phyloP scores from a whole-genome alignment of 177 flowering plant genomes.

The Tripterygium wilfordii region DNA sequence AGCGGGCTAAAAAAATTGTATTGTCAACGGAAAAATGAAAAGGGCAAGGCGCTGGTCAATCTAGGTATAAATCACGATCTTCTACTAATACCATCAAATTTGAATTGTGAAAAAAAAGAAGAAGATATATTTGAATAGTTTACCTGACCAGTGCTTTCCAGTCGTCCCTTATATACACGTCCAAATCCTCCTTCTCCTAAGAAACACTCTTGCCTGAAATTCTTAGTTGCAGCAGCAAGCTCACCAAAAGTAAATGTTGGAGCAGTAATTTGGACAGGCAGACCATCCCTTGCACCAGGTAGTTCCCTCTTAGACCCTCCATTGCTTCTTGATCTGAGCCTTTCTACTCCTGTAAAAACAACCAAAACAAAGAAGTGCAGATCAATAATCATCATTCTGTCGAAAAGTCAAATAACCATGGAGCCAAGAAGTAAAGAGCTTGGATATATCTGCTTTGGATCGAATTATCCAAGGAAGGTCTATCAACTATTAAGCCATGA shows the following conservation, averaged over 20 bases:
- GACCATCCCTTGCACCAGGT: constrained; percentile 34
- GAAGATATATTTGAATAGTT: background rate
- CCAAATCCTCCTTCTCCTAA: constrained; percentile 98
- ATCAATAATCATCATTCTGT: background rate
- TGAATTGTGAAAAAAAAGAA: background rate
- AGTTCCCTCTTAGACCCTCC: constrained; percentile 42
- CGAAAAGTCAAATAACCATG: background rate
- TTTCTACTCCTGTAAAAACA: constrained; percentile 58
- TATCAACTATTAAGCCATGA: background rate
- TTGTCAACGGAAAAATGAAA: too few relatives aligned
- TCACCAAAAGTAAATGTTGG: constrained; percentile 86
- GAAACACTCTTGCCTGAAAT: constrained; percentile 72
- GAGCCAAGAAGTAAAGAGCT: too few relatives aligned
- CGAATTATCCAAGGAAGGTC: background rate
- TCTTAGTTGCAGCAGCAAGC: constrained; percentile 85
- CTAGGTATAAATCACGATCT: background rate
- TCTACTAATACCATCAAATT: too few relatives aligned
- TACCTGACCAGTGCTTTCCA: constrained; percentile 88
- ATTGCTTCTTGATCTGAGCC: constrained; percentile 48
- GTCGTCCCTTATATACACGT: constrained; percentile 74
- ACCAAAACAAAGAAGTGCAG: constrained; percentile 3
- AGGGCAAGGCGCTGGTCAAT: background rate
- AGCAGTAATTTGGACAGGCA: constrained; percentile 56
- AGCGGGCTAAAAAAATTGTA: too few relatives aligned
- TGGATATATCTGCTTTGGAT: too few relatives aligned